Evolutionary conservation across 225 moss, liverwort and hornwort genomes (phyloP).

Genomic region (Takakia lepidozioides): DNA sequence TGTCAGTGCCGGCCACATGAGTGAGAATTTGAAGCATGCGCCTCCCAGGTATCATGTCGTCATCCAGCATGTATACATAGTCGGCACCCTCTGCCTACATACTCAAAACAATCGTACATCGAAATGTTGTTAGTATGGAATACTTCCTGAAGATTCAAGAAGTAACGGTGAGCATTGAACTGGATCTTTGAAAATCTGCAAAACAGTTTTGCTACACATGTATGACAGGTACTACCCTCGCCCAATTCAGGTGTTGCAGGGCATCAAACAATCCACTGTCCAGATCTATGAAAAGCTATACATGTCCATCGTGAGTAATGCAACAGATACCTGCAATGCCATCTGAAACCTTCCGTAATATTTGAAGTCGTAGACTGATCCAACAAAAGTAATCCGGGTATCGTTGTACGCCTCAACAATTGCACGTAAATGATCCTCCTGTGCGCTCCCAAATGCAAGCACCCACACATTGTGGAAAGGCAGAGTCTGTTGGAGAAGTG

Average conservation of each 20-base stretch:
- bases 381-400: conserved; percentile 61
- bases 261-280: too few relatives aligned
- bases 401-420: conserved; percentile 76
- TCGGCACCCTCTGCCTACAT: conserved; percentile 55
- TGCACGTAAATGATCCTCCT: conserved; percentile 39
- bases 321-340: conserved; percentile 72
- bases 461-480: conserved; percentile 82
- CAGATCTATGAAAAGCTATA: too few relatives aligned
- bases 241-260: too few relatives aligned
- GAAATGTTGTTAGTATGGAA: too few relatives aligned
- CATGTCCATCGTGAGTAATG: too few relatives aligned
- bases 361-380: conserved; percentile 81
- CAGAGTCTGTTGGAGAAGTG: conserved; percentile 58
- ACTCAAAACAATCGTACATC: too few relatives aligned
- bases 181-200: too few relatives aligned
- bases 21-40: conserved; percentile 77
- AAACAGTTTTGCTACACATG: too few relatives aligned
- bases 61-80: conserved; percentile 84
- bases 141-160: too few relatives aligned
- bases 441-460: conserved; percentile 77
- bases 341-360: conserved; percentile 92
- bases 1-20: conserved; percentile 71
- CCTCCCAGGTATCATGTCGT: conserved; percentile 92
- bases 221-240: too few relatives aligned
- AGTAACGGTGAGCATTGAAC: too few relatives aligned